phyloP scores from a whole-genome alignment of 768 basidiomycete species.

The Mycena chlorophos region DNA sequence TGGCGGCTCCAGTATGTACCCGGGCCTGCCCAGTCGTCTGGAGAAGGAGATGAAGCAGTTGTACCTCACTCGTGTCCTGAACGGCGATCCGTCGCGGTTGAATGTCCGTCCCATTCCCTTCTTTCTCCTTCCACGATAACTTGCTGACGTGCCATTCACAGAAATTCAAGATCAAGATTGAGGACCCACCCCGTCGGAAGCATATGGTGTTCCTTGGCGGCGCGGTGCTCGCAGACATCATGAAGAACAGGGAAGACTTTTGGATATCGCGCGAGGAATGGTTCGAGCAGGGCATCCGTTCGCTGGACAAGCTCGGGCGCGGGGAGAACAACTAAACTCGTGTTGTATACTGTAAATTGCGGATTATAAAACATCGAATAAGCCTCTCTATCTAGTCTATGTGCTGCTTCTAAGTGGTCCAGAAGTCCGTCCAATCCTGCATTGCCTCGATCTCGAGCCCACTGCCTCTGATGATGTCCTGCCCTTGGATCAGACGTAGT shows the following conservation, averaged over 20 bases:
- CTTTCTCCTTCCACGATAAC: background rate
- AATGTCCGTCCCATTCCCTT: slow-evolving; percentile 59
- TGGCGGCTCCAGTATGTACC: slow-evolving; percentile 98
- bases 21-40: slow-evolving; percentile 91
- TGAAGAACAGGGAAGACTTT: slow-evolving; percentile 93
- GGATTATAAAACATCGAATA: slow-evolving; percentile 17
- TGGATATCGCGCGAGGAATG: slow-evolving; percentile 95
- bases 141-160: slow-evolving; percentile 33
- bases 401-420: slow-evolving; percentile 29
- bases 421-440: slow-evolving; percentile 49
- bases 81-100: slow-evolving; percentile 77
- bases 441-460: slow-evolving; percentile 38
- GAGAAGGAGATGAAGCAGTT: slow-evolving; percentile 99
- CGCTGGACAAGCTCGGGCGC: slow-evolving; percentile 85
- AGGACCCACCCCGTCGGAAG: slow-evolving; percentile 96
- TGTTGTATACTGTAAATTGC: slow-evolving; percentile 2
- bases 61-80: slow-evolving; percentile 88
- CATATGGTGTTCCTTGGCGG: slow-evolving; percentile 99
- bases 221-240: slow-evolving; percentile 97
- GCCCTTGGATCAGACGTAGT: slow-evolving; percentile 77
- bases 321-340: slow-evolving; percentile 43
- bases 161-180: slow-evolving; percentile 99
- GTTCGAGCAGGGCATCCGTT: slow-evolving; percentile 83
- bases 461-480: slow-evolving; percentile 60
- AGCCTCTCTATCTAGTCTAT: slow-evolving; percentile 1